Evolutionary conservation across 495 filamentous ascomycete species (phyloP).

Genomic region (Lasiosphaeria ovina): DNA sequence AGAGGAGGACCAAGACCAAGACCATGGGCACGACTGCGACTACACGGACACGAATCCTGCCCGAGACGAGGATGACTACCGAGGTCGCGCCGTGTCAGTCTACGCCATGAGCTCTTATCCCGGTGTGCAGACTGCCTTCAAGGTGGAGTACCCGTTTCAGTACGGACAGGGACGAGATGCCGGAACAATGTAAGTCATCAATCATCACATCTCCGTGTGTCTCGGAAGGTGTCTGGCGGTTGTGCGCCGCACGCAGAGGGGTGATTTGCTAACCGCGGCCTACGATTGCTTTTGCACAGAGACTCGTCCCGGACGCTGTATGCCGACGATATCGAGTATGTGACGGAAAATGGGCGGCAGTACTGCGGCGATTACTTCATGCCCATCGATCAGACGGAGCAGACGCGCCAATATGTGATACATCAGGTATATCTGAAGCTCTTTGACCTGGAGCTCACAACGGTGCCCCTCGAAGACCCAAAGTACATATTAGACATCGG

Average conservation of each 20-base stretch:
- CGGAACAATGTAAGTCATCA: slow-evolving; percentile 43
- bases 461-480: slow-evolving; percentile 53
- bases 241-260: background rate
- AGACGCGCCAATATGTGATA: slow-evolving; percentile 65
- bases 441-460: slow-evolving; percentile 58
- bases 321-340: slow-evolving; percentile 53
- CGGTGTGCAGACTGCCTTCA: slow-evolving; percentile 24
- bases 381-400: slow-evolving; percentile 74
- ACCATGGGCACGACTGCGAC: background rate
- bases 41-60: too few species aligned
- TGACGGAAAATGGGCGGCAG: slow-evolving; percentile 62
- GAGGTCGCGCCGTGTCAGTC: slow-evolving; percentile 15
- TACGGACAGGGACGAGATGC: slow-evolving; percentile 30
- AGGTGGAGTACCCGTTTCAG: slow-evolving; percentile 27
- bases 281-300: slow-evolving; percentile 12
- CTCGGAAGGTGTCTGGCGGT: background rate
- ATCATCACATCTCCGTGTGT: background rate
- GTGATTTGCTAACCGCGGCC: slow-evolving; percentile 1
- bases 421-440: slow-evolving; percentile 64
- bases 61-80: slow-evolving; percentile 12
- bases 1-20: background rate
- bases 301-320: slow-evolving; percentile 61
- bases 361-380: slow-evolving; percentile 72
- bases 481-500: slow-evolving; percentile 66
- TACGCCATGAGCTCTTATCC: slow-evolving; percentile 38